These are phyloP conservation scores for Schoenoplectus triqueter DNA, from an alignment of 202 grass and related monocot genomes.

Conservation along the genomic window DNA sequence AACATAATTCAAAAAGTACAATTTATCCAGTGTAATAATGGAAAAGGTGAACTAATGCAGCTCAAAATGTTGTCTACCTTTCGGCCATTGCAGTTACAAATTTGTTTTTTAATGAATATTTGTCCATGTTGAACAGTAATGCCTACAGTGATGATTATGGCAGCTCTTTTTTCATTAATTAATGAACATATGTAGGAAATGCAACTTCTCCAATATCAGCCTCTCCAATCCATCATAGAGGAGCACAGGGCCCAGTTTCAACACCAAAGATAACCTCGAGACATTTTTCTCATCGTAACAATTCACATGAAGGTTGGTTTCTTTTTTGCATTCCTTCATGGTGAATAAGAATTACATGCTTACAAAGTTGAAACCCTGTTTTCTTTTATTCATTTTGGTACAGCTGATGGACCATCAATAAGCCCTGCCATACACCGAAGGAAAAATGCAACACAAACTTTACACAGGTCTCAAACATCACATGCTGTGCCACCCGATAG, in stretches of 20 bases:
- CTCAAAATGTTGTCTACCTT: constrained; percentile 21
- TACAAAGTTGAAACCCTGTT: constrained; percentile 20
- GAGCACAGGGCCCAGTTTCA: constrained; percentile 46
- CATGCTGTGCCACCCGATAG: constrained; percentile 29
- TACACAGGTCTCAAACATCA: constrained; percentile 49
- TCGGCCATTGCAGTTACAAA: background rate
- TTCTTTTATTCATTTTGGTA: constrained; percentile 42
- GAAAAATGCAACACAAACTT: constrained; percentile 48
- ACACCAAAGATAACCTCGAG: constrained; percentile 52
- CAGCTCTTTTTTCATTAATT: background rate
- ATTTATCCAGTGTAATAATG: background rate
- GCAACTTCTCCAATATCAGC: constrained; percentile 46
- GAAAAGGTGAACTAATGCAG: background rate
- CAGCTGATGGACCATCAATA: constrained; percentile 65
- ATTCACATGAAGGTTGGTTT: constrained; percentile 23
- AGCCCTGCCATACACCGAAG: constrained; percentile 59
- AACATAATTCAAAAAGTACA: background rate
- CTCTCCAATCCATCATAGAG: constrained; percentile 48
- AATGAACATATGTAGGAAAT: constrained; percentile 45
- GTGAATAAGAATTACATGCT: constrained; percentile 6
- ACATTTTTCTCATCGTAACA: constrained; percentile 42
- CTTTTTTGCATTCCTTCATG: background rate
- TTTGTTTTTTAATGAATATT: constrained; percentile 12
- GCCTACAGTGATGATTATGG: constrained; percentile 23
- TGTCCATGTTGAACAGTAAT: constrained; percentile 31